Evolutionary conservation across 768 basidiomycete genomes (phyloP).

Genomic region (Termitomyces sp.): DNA sequence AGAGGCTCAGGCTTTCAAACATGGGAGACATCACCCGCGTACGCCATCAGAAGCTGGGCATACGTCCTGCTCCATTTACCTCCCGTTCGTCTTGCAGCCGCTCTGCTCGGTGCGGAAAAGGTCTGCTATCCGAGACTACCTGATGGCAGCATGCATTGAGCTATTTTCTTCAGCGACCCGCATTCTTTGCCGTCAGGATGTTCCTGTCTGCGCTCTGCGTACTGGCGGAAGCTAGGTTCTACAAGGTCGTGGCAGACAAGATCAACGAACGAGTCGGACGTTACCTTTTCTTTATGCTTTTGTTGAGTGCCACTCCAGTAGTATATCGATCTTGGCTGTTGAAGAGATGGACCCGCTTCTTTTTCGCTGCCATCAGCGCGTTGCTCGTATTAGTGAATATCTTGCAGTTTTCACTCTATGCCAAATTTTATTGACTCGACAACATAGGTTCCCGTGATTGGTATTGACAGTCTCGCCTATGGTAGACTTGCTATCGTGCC

Average conservation of each 20-base stretch:
- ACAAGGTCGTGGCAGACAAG: conserved; percentile 71
- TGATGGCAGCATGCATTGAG: conserved; percentile 8
- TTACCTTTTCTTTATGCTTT: conserved; percentile 85
- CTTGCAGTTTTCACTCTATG: neutral
- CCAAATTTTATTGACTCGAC: neutral
- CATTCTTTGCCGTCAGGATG: conserved; percentile 88
- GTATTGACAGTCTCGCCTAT: conserved; percentile 84
- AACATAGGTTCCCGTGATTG: conserved; percentile 75
- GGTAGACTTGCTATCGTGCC: conserved; percentile 75
- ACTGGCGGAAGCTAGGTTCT: conserved; percentile 78
- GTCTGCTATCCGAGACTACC: conserved; percentile 34
- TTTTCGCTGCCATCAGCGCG: conserved; percentile 50
- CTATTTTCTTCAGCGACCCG: conserved; percentile 52
- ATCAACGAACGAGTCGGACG: conserved; percentile 88
- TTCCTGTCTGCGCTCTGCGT: conserved; percentile 69
- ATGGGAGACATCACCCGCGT: conserved; percentile 92
- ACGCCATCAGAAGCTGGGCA: conserved; percentile 92
- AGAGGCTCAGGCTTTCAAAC: conserved; percentile 92
- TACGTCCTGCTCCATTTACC: conserved; percentile 83
- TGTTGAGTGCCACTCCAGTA: conserved; percentile 62
- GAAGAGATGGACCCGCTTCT: conserved; percentile 55
- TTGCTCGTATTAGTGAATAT: conserved; percentile 57
- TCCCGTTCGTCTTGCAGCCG: conserved; percentile 52
- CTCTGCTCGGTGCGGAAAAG: conserved; percentile 60
- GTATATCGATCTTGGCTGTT: conserved; percentile 48